Evolutionary conservation across 495 filamentous ascomycete species (phyloP), one percentile per base, ranked within the genome.

Genomic region (Aspergillus carlsbadensis): DNA sequence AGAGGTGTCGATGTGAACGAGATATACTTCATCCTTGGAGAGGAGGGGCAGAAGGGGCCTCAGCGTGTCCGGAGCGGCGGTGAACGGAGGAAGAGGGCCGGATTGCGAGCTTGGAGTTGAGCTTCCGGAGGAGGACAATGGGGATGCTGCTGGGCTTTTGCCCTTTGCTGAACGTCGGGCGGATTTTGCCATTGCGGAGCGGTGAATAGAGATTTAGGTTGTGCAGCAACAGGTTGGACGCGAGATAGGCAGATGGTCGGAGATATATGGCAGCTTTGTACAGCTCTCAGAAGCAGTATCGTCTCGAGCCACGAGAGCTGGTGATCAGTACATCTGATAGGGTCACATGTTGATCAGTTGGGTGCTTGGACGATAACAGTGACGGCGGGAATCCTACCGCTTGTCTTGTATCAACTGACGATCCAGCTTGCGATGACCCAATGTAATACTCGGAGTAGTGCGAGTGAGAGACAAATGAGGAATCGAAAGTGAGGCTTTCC

Each of bases 1-100:
- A 39, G 85, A 82, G 35, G 63, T 73, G 77, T 96, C 91, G 73
- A 93, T 74, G 75, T 92, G 88, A 22, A 84, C 76, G 59, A 96
- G 82, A 79, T 96, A 94, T 66, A 93, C 77, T 66, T 88, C 81
- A 20, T 77, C 63, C 22, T 75, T 70, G 59, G 82, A 76, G 58
- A 93, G 81, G 18, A 75, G 80, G 35, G 76, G 57, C 65, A 86
- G 75, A 70, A 93, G 83, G 17, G 86, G 80, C 13, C 76, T 51
- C 36, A 92, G 79, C 18, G 71, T 65, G 20, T 77, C 51, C 3
- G 89, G 82, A 0, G 83, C 83, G 56, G 71, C 71, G 42, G 73
- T 75, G 77, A 91, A 93, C 6, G 89, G 90, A 34, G 76, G 66
- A 3, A 84, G 82, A 21, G 78, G 74, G 7, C 69, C 71, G 17